phyloP scores from a whole-genome alignment of 257 asterid genomes.

The Nicotiana paniculata region DNA sequence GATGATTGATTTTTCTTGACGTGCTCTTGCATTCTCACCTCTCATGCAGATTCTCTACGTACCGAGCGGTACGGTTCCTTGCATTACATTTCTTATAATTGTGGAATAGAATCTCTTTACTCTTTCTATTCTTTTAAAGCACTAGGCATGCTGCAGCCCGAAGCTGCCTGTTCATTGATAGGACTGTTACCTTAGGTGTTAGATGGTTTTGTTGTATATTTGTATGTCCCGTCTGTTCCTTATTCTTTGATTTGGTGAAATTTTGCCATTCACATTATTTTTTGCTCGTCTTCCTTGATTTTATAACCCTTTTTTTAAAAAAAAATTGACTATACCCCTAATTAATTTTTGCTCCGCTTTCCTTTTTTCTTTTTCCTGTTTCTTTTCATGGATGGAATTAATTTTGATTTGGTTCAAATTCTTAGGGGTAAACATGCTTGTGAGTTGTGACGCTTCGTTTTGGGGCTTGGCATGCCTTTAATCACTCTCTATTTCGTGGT shows the following conservation, averaged over 20 bases:
- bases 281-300: slow-evolving; percentile 1
- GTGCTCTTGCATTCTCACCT: neutral
- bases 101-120: neutral
- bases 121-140: neutral
- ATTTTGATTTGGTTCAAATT: neutral
- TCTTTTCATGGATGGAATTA: neutral
- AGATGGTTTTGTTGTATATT: neutral
- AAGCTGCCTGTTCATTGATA: neutral
- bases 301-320: neutral
- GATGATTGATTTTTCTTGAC: slow-evolving; percentile 72
- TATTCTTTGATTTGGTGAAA: slow-evolving; percentile 2
- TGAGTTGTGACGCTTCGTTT: neutral
- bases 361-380: neutral
- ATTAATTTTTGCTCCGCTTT: neutral
- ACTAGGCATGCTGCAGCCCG: neutral
- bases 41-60: neutral
- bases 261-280: neutral
- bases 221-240: neutral
- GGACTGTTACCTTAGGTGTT: neutral
- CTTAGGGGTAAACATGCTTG: neutral
- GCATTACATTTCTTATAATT: neutral
- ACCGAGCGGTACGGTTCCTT: neutral
- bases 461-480: neutral
- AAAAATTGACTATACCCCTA: neutral
- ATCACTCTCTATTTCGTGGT: neutral